Percentiles rank a stretch among this genome's conserved stretches.
Evolutionary conservation across 169 alveolate genomes (phyloP).

Genomic region (Pseudocohnilembus persalinus): DNA sequence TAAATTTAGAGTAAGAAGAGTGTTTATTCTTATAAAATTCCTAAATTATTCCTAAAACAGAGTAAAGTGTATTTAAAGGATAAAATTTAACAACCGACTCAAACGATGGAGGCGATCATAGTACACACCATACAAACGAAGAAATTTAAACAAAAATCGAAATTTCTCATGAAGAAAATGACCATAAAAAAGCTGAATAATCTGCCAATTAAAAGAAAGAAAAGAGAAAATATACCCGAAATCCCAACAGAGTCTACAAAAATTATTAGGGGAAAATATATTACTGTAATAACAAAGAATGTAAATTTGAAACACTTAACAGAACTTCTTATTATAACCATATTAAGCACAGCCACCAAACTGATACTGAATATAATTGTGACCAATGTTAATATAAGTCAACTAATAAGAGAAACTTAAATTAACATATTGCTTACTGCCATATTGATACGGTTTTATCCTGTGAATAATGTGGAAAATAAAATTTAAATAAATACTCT

Average conservation of each 20-base stretch:
- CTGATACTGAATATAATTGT: not conserved
- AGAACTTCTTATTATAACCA: not conserved
- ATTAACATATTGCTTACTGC: not conserved
- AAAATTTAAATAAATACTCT: not conserved
- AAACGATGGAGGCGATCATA: no score
- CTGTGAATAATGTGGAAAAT: not conserved
- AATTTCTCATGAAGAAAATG: no score
- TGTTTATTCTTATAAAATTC: no score
- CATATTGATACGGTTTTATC: not conserved
- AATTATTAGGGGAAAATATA: not conserved
- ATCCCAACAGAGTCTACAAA: not conserved
- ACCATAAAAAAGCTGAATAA: no score
- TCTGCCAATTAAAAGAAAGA: no score
- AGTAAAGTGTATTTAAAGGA: no score
- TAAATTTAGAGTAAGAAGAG: no score
- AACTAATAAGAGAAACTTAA: not conserved
- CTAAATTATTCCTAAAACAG: no score
- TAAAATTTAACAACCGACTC: no score
- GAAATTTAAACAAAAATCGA: no score
- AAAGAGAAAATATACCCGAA: not conserved
- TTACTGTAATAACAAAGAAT: not conserved
- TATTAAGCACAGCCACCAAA: not conserved
- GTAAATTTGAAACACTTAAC: not conserved
- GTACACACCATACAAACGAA: no score
- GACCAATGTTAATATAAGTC: not conserved